Evolutionary conservation across 2,329 filamentous ascomycete genomes (phyloP), one percentile per base, ranked within the genome.

Genomic region (Microcyclosporella mali): DNA sequence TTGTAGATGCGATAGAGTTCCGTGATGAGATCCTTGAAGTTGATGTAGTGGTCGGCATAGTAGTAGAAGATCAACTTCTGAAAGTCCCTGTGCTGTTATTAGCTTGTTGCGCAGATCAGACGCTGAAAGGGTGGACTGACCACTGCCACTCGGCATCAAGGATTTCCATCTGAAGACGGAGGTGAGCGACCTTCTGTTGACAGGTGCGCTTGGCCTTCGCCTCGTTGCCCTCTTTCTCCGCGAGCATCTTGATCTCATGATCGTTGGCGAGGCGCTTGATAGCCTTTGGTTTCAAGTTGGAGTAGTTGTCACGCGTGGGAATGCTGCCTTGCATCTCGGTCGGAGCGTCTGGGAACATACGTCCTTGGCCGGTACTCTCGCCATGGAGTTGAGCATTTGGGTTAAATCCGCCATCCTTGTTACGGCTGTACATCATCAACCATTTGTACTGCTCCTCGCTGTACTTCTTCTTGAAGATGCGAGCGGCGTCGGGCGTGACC

Each of bases 1-100:
- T 98, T 98, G 75, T 97, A 98, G 50, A 97, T 90, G 69, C 97
- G 97, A 77, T 97, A 98, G 10, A 98, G 75, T 62, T 98, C 92
- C 0, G 89, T 95, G 40, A 98, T 92, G 12, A 98, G 79, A 2
- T 88, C 87, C 64, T 98, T 98, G 75, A 98, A 98, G 70, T 97
- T 97, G 73, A 98, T 95, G 64, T 98, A 98, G 0, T 88, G 82
- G 61, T 95, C 89, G 41, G 92, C 90, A 63, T 95, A 98, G 69
- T 97, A 98, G 71, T 95, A 98, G 68, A 97, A 97, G 0, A 94
- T 98, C 43, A 98, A 72, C 65, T 98, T 98, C 70, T 97, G 95
- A 81, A 88, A 95, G 64, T 98, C 92, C 82, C 90, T 95, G 56
- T 37, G 29, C 45, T 32, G 37, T 31, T 36, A 39, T 46, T 35